Evolutionary conservation across 257 asterid species (phyloP), one percentile per base, ranked within the genome.

Genomic region (Gentiana straminea): DNA sequence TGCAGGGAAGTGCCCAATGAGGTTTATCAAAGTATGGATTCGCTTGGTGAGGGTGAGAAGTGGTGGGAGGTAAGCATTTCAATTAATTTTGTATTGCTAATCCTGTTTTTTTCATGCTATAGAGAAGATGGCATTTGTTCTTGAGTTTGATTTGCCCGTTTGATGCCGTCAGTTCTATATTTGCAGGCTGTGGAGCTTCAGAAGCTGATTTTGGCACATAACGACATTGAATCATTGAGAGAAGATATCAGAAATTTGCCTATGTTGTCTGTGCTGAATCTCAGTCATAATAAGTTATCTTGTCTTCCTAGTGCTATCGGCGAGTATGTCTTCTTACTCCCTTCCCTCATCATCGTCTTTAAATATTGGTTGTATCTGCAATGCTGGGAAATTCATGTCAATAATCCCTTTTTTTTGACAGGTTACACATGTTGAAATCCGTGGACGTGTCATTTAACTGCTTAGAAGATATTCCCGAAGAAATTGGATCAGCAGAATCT

Each of bases 1-100:
- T 54, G 34, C 89, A 91, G 98, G 50, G 93, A 85, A 67, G 97
- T 91, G 55, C 98, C 97, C 1, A 64, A 72, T 48, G 95, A 85
- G 70, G 91, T 87, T 5, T 88, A 88, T 80, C 82, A 78, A 68
- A 78, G 86, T 58, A 66, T 85, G 84, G 93, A 92, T 63, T 84
- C 97, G 55, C 70, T 82, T 63, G 78, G 88, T 47, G 80, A 71
- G 54, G 95, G 84, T 63, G 97, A 88, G 79, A 92, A 92, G 64
- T 92, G 98, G 98, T 92, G 98, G 98, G 98, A 92, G 98, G 98
- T 92, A 88, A 49, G 24, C 6, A 3, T 50, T 61, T 48, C 48
- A 8, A 12, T 49, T 41, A 41, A 48, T 62, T 50, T 35, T 70
- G 55, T 35, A n/a, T 62, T 55, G 24, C 6, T 38, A 15, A 11